A percentile compares a stretch with the other conserved stretches of the same genome.
Conservation (phyloP, 768 basidiomycete genomes). For the Lactarius akahatsu region DNA sequence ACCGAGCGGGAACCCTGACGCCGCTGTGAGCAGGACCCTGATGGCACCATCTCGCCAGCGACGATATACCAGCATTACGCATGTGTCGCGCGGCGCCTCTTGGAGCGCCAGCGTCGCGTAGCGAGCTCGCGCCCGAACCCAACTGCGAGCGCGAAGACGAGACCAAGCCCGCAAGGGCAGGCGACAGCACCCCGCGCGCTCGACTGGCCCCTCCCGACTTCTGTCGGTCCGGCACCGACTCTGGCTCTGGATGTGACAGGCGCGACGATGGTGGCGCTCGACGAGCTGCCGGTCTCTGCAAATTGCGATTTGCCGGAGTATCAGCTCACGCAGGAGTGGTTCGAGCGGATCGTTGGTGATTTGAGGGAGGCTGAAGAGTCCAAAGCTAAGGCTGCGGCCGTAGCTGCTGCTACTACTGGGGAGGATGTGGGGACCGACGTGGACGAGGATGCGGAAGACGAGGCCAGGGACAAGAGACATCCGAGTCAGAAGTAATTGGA, state of each 20-base stretch:
- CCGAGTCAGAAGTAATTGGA: not conserved
- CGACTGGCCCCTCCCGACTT: not conserved
- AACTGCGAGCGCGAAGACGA: not conserved
- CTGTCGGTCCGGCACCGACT: not conserved
- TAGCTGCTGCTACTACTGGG: not conserved
- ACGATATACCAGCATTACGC: slow-evolving; percentile 5
- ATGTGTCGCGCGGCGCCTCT: slow-evolving; percentile 9
- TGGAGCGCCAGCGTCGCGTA: not conserved
- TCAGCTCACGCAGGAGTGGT: slow-evolving; percentile 24
- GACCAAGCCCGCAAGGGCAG: not conserved
- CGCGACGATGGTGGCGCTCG: slow-evolving; percentile 10
- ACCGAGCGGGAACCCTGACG: not conserved
- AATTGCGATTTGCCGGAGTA: slow-evolving; percentile 7
- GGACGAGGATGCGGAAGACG: not conserved
- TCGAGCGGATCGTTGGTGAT: not conserved
- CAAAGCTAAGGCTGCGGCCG: not conserved
- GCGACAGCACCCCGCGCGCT: not conserved
- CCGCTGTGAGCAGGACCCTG: not conserved
- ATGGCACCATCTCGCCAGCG: slow-evolving; percentile 3
- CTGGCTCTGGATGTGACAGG: not conserved
- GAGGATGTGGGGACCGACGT: not conserved
- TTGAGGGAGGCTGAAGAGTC: slow-evolving; percentile 1
- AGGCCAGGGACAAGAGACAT: not conserved
- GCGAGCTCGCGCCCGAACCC: not conserved
- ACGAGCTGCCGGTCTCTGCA: slow-evolving; percentile 16